A percentile compares a stretch with the other conserved stretches of the same genome.
Conservation (phyloP, 208 protist genomes). For the Vickermania ingenoplastis region DNA sequence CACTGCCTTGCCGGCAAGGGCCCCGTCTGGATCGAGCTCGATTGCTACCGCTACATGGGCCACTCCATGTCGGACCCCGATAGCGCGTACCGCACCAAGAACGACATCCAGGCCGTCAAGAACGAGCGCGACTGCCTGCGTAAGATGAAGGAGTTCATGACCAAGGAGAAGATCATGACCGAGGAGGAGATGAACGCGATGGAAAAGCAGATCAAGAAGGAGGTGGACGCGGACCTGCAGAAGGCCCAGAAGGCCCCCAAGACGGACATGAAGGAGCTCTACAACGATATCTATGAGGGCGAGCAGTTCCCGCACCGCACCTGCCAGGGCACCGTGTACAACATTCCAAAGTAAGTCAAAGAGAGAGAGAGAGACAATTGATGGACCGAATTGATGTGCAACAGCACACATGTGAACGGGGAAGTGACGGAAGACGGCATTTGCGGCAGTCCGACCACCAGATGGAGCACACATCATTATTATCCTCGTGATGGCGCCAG, state of each 20-base stretch:
- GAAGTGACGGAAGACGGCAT: too few species aligned
- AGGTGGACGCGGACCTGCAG: constrained; percentile 90
- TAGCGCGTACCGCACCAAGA: constrained; percentile 93
- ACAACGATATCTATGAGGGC: constrained; percentile 85
- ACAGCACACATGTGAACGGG: not conserved
- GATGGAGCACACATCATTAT: too few species aligned
- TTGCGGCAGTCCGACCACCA: too few species aligned
- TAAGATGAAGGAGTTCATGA: constrained; percentile 75
- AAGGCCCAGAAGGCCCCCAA: constrained; percentile 67
- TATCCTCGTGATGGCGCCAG: too few species aligned
- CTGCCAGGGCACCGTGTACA: constrained; percentile 73
- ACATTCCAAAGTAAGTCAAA: constrained; percentile 20
- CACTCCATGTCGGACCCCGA: constrained; percentile 99
- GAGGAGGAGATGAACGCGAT: constrained; percentile 92
- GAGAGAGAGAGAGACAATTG: constrained; percentile 2
- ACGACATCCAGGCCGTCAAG: constrained; percentile 91
- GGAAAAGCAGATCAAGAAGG: constrained; percentile 82
- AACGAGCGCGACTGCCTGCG: constrained; percentile 86
- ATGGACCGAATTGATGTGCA: constrained; percentile 5
- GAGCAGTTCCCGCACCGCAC: constrained; percentile 78
- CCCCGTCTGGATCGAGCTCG: constrained; percentile 93
- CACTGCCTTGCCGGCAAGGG: constrained; percentile 81
- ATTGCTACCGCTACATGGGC: constrained; percentile 96
- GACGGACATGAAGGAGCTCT: constrained; percentile 69
- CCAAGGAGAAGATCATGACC: constrained; percentile 82